Conservation (phyloP, 129 eudicot species). For the Cynara cardunculus region DNA sequence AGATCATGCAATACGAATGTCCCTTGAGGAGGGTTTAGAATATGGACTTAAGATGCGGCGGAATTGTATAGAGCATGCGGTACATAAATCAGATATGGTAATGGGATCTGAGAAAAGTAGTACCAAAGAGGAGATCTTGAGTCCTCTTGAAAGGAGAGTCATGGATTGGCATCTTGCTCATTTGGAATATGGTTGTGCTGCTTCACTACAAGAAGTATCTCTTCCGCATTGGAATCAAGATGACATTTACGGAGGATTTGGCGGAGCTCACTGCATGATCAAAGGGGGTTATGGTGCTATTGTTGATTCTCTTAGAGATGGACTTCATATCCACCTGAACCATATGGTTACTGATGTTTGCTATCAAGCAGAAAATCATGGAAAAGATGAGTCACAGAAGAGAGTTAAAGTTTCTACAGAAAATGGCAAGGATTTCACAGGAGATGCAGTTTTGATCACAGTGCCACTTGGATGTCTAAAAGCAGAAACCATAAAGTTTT, state of each 20-base stretch:
- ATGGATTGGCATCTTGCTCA: slow-evolving; percentile 99
- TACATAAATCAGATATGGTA: neutral
- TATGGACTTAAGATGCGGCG: slow-evolving; percentile 69
- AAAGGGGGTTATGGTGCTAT: slow-evolving; percentile 95
- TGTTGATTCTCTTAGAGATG: slow-evolving; percentile 75
- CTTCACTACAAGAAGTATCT: slow-evolving; percentile 79
- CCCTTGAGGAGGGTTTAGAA: slow-evolving; percentile 95
- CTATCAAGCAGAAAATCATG: slow-evolving; percentile 26
- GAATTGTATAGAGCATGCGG: slow-evolving; percentile 5
- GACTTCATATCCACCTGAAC: slow-evolving; percentile 65
- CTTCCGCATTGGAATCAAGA: slow-evolving; percentile 99
- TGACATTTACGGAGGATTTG: slow-evolving; percentile 95
- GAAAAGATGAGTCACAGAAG: slow-evolving; percentile 23
- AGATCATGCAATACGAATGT: slow-evolving; percentile 71
- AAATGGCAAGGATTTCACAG: slow-evolving; percentile 60
- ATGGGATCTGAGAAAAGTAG: neutral
- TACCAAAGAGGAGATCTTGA: slow-evolving; percentile 47
- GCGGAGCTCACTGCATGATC: slow-evolving; percentile 99
- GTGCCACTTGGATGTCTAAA: slow-evolving; percentile 96
- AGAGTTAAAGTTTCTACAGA: slow-evolving; percentile 75
- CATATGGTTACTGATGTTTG: slow-evolving; percentile 66
- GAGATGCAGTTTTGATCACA: slow-evolving; percentile 84
- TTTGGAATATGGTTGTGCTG: slow-evolving; percentile 98
- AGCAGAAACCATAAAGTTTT: slow-evolving; percentile 69
- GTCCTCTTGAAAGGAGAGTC: slow-evolving; percentile 93